Evolutionary conservation across 2,329 filamentous ascomycete genomes (phyloP).

Genomic region (Bimuria novae-zelandiae): DNA sequence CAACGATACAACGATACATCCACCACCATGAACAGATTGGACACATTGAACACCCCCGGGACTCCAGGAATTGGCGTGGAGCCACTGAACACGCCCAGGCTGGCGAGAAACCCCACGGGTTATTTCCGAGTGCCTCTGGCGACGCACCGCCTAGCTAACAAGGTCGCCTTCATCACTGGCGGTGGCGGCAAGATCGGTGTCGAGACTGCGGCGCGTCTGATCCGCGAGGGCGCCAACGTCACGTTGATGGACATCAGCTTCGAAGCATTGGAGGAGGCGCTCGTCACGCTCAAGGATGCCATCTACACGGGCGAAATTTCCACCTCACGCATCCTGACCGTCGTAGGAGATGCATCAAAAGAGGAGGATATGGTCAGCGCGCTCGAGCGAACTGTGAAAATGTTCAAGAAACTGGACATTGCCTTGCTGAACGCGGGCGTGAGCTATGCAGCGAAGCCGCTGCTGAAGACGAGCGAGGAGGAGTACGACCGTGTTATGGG

Average conservation of each 20-base stretch:
- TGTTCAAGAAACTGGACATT: constrained; percentile 34
- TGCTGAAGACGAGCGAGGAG: constrained; percentile 45
- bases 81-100: constrained; percentile 30
- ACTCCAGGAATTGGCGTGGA: constrained; percentile 6
- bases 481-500: constrained; percentile 45
- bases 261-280: constrained; percentile 30
- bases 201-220: constrained; percentile 42
- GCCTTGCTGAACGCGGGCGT: constrained; percentile 36
- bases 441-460: constrained; percentile 31
- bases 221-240: constrained; percentile 46
- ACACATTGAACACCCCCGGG: constrained; percentile 1
- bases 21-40: neutral
- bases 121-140: constrained; percentile 30
- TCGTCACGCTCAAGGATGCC: constrained; percentile 32
- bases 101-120: constrained; percentile 14
- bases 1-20: neutral
- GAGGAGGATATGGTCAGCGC: constrained; percentile 35
- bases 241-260: constrained; percentile 42
- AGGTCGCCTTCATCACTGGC: constrained; percentile 41
- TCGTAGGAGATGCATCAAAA: constrained; percentile 43
- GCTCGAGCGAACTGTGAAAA: constrained; percentile 29
- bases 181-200: constrained; percentile 41
- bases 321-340: constrained; percentile 33
- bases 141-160: constrained; percentile 36
- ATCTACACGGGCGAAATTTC: constrained; percentile 32